A percentile compares a stretch with the other conserved stretches of the same genome.
Evolutionary conservation across 2,329 filamentous ascomycete genomes (phyloP).

Genomic region (Blastomyces emzantsi): DNA sequence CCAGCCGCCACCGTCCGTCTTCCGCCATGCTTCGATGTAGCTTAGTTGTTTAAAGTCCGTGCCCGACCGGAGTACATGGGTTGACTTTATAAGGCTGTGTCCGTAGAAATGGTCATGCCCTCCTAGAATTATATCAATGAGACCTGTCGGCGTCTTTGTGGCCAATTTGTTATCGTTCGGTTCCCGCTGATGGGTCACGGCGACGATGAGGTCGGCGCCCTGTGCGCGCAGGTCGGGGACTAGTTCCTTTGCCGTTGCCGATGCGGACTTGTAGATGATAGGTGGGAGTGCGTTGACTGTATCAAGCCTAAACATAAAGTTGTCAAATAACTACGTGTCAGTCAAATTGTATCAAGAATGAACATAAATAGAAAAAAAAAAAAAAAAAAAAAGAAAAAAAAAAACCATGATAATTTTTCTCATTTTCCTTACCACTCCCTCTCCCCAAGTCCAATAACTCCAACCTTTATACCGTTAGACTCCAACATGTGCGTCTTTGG

Average conservation of each 20-base stretch:
- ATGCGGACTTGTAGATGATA: slow-evolving; percentile 72
- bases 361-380: neutral
- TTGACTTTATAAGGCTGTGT: slow-evolving; percentile 67
- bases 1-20: slow-evolving; percentile 50
- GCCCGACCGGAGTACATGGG: slow-evolving; percentile 76
- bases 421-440: slow-evolving; percentile 56
- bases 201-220: slow-evolving; percentile 74
- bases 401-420: no score
- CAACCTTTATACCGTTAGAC: slow-evolving; percentile 77
- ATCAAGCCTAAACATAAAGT: slow-evolving; percentile 47
- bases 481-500: slow-evolving; percentile 67
- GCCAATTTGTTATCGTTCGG: slow-evolving; percentile 86
- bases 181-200: slow-evolving; percentile 76
- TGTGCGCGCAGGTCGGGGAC: slow-evolving; percentile 63
- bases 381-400: neutral
- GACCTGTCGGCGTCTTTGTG: slow-evolving; percentile 55
- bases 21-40: slow-evolving; percentile 69
- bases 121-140: slow-evolving; percentile 77
- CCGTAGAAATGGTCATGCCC: slow-evolving; percentile 87
- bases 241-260: slow-evolving; percentile 63
- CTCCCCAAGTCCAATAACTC: slow-evolving; percentile 77
- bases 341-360: neutral
- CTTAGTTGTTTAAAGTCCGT: slow-evolving; percentile 89
- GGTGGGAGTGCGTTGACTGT: slow-evolving; percentile 83
- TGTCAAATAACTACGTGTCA: neutral